These are phyloP conservation scores for Alternaria longipes DNA, from an alignment of 2,329 filamentous ascomycete species.

Conservation along the genomic window DNA sequence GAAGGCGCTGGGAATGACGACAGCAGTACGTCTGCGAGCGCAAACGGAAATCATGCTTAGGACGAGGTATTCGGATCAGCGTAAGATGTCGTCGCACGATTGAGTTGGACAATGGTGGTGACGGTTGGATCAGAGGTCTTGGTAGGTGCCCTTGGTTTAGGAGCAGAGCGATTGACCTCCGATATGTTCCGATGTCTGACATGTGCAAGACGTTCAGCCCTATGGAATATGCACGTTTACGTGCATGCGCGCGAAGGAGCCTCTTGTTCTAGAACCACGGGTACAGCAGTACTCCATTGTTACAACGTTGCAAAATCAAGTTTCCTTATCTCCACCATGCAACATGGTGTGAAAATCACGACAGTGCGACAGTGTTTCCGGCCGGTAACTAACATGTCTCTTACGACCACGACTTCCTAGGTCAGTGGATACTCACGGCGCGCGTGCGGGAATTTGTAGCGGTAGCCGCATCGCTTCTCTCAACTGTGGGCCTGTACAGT, in stretches of 20 bases:
- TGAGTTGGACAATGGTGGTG: background rate
- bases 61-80: conserved; percentile 3
- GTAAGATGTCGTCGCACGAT: background rate
- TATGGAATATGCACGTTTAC: conserved; percentile 15
- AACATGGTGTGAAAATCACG: conserved; percentile 7
- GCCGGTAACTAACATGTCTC: conserved; percentile 8
- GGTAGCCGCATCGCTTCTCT: background rate
- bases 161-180: conserved; percentile 8
- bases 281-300: background rate
- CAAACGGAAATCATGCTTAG: conserved; percentile 26
- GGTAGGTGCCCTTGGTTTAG: background rate
- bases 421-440: conserved; percentile 4
- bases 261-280: conserved; percentile 12
- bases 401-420: background rate
- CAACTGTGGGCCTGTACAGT: conserved; percentile 7
- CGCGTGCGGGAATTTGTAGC: conserved; percentile 13
- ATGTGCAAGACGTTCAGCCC: conserved; percentile 31
- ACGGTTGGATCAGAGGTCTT: conserved; percentile 5
- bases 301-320: conserved; percentile 10
- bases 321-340: conserved; percentile 19
- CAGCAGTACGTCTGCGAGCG: conserved; percentile 37
- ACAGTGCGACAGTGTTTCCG: conserved; percentile 7
- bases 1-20: conserved; percentile 53
- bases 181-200: conserved; percentile 21
- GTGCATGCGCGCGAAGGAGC: conserved; percentile 8